A percentile compares a stretch with the other conserved stretches of the same genome.
Conservation (phyloP, 2,329 filamentous ascomycete genomes). For the Podosphaera xanthii region DNA sequence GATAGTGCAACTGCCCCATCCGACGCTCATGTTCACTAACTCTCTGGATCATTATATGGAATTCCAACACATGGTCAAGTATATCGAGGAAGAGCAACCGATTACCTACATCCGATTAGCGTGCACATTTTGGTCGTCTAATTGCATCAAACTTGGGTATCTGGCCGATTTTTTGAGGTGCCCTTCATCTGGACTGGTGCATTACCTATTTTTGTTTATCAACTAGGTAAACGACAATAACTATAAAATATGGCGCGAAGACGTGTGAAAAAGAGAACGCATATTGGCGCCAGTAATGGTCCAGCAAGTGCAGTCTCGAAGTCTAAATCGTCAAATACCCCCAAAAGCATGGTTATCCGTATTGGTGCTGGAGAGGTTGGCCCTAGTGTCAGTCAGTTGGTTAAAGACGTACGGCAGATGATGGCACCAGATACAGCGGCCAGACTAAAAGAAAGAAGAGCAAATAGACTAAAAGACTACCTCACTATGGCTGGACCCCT, state of each 20-base stretch:
- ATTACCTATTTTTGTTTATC: too few relatives aligned
- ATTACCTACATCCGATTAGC: too few relatives aligned
- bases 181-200: too few relatives aligned
- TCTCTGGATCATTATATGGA: too few relatives aligned
- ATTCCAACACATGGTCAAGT: too few relatives aligned
- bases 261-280: constrained; percentile 74
- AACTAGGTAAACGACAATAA: too few relatives aligned
- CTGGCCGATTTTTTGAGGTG: too few relatives aligned
- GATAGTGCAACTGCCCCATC: too few relatives aligned
- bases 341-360: constrained; percentile 96
- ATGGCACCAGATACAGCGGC: constrained; percentile 92
- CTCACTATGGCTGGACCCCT: constrained; percentile 86
- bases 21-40: too few relatives aligned
- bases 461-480: constrained; percentile 78
- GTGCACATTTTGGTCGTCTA: too few relatives aligned
- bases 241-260: constrained; percentile 44
- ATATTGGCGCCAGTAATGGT: constrained; percentile 39
- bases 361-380: constrained; percentile 89
- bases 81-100: too few relatives aligned
- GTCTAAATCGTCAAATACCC: constrained; percentile 42
- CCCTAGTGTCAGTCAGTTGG: constrained; percentile 72
- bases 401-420: constrained; percentile 71
- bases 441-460: constrained; percentile 68
- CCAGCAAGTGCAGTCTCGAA: constrained; percentile 26
- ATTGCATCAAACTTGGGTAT: too few relatives aligned